phyloP scores from a whole-genome alignment of 2,329 filamentous ascomycete species.

The Aspergillus uvarum region DNA sequence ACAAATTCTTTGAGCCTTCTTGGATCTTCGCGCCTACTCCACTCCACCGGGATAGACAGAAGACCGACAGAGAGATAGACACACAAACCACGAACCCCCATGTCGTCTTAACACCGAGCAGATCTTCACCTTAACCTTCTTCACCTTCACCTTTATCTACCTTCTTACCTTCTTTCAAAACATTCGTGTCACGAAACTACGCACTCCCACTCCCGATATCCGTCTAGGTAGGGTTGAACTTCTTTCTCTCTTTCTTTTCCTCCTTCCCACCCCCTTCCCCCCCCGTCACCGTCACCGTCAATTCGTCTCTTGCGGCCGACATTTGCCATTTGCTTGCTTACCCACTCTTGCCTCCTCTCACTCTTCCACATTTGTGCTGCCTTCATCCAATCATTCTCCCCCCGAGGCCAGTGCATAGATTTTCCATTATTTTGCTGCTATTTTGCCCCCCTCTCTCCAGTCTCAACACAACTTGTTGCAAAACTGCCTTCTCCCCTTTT shows the following conservation, averaged over 20 bases:
- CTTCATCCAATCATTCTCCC: conserved; percentile 4
- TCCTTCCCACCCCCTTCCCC: not conserved
- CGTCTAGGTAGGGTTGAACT: not conserved
- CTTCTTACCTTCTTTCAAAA: not conserved
- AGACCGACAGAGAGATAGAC: not conserved
- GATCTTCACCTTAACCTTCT: conserved; percentile 12
- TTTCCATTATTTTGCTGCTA: not conserved
- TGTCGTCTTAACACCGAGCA: conserved; percentile 31
- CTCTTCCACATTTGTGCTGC: not conserved
- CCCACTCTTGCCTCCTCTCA: not conserved
- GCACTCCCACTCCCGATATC: not conserved
- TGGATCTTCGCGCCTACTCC: not conserved
- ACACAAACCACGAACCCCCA: conserved; percentile 15
- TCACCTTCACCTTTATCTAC: too few relatives aligned
- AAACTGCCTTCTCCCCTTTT: not conserved
- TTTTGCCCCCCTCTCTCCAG: not conserved
- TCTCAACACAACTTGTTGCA: not conserved
- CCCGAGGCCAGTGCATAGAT: not conserved
- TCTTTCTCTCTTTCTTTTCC: conserved; percentile 11
- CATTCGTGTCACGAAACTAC: conserved; percentile 1
- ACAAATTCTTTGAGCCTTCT: conserved; percentile 10
- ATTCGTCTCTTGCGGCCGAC: conserved; percentile 5
- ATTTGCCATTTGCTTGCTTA: not conserved
- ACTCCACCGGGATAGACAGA: conserved; percentile 7
- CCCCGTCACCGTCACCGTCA: not conserved